Percentiles rank a stretch among this genome's conserved stretches.
These are phyloP conservation scores for Arthrinium puccinioides DNA, from an alignment of 2,329 filamentous ascomycete species.

Conservation along the genomic window DNA sequence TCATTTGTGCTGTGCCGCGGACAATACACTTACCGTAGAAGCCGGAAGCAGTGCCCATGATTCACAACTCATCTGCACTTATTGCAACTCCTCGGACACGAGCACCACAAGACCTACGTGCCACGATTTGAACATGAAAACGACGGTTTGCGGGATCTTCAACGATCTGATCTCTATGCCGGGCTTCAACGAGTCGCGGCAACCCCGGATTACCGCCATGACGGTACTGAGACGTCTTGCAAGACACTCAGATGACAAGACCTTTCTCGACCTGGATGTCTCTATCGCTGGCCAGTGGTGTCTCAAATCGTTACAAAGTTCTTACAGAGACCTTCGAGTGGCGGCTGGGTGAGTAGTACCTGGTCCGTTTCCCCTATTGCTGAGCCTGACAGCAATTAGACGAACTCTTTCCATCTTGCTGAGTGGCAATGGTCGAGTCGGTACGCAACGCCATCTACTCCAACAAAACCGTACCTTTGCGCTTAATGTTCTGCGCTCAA, in stretches of 20 bases:
- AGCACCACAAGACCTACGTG: constrained; percentile 7
- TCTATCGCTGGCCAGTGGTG: constrained; percentile 74
- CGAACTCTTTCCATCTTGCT: constrained; percentile 62
- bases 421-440: constrained; percentile 28
- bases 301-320: constrained; percentile 73
- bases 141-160: constrained; percentile 36
- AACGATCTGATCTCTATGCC: constrained; percentile 35
- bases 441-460: constrained; percentile 33
- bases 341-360: constrained; percentile 55
- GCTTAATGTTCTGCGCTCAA: constrained; percentile 62
- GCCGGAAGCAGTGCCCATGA: constrained; percentile 2
- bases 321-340: constrained; percentile 75
- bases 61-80: constrained; percentile 12
- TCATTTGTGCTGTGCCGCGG: constrained; percentile 47
- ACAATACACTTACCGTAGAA: constrained; percentile 32
- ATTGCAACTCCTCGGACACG: constrained; percentile 10
- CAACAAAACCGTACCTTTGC: constrained; percentile 61
- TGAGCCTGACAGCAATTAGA: constrained; percentile 26
- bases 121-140: constrained; percentile 21
- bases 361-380: neutral
- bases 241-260: constrained; percentile 53
- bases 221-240: constrained; percentile 62
- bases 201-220: constrained; percentile 64
- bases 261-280: constrained; percentile 58
- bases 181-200: constrained; percentile 46